These are phyloP conservation scores for Beta macrorhiza DNA, from an alignment of 179 eudicot genomes.

Conservation along the genomic window DNA sequence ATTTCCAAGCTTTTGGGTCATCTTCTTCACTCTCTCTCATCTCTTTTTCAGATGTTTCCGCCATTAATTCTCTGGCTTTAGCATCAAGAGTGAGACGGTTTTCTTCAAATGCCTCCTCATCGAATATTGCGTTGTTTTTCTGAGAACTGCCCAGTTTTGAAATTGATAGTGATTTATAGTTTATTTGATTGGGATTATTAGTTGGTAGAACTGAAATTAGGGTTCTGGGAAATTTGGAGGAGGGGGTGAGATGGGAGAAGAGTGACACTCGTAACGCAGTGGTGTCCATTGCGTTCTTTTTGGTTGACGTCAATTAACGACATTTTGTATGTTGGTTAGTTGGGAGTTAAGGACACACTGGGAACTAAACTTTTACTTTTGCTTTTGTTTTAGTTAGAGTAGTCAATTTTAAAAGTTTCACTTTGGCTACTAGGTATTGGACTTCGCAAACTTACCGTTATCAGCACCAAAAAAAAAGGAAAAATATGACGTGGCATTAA, in stretches of 20 bases:
- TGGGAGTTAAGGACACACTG: too few relatives aligned
- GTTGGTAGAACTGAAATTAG: conserved; percentile 14
- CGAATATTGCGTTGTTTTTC: conserved; percentile 42
- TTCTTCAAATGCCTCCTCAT: conserved; percentile 68
- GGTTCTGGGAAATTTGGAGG: conserved; percentile 18
- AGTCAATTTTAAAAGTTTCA: too few relatives aligned
- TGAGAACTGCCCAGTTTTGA: conserved; percentile 31
- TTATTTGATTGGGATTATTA: not conserved
- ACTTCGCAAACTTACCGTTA: too few relatives aligned
- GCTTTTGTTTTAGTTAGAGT: too few relatives aligned
- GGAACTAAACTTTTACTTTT: too few relatives aligned
- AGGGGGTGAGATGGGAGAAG: not conserved
- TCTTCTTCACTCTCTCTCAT: conserved; percentile 16
- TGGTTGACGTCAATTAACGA: not conserved
- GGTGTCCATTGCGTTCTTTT: not conserved
- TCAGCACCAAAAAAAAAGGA: too few relatives aligned
- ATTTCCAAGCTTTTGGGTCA: conserved; percentile 89
- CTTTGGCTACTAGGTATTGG: too few relatives aligned
- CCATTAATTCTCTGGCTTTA: conserved; percentile 65
- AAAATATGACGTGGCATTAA: too few relatives aligned
- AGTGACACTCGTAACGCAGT: not conserved
- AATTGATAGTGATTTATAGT: not conserved
- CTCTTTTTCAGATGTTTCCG: conserved; percentile 45
- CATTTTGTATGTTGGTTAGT: too few relatives aligned
- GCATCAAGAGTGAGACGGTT: conserved; percentile 70